Conservation (phyloP, 1,284 basidiomycete species). For the Retiboletus flavoniger region DNA sequence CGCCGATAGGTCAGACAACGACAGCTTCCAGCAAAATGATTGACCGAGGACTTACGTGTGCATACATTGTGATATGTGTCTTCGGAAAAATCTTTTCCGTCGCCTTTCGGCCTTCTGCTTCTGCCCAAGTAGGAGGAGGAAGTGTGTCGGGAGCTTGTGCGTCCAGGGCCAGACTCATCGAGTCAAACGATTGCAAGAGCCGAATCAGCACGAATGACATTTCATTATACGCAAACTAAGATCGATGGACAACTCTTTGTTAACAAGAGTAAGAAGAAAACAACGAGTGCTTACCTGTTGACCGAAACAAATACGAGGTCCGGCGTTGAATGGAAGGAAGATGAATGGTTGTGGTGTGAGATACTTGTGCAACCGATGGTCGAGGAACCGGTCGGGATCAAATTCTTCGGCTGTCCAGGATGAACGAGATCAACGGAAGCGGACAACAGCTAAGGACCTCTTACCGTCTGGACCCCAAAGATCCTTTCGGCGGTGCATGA, state of each 20-base stretch:
- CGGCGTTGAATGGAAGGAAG: constrained; percentile 51
- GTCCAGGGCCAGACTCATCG: constrained; percentile 37
- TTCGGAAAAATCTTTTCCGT: constrained; percentile 39
- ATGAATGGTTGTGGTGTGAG: constrained; percentile 37
- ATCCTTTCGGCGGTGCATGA: constrained; percentile 35
- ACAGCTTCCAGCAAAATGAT: not conserved
- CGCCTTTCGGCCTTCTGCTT: constrained; percentile 35
- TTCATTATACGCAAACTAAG: constrained; percentile 48
- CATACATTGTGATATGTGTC: constrained; percentile 41
- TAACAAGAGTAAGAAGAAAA: constrained; percentile 4
- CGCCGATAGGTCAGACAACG: not conserved
- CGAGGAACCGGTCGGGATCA: constrained; percentile 42
- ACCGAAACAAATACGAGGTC: constrained; percentile 47
- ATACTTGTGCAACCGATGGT: constrained; percentile 29
- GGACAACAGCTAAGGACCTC: not conserved
- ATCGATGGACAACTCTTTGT: not conserved
- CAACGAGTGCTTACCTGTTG: constrained; percentile 36
- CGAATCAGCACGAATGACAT: constrained; percentile 45
- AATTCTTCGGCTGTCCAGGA: constrained; percentile 38
- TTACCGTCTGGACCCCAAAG: constrained; percentile 40
- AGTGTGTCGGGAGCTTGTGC: constrained; percentile 35
- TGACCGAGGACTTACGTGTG: constrained; percentile 27
- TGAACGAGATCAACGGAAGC: not conserved
- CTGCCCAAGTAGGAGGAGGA: constrained; percentile 36
- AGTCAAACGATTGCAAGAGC: constrained; percentile 42